A percentile compares a stretch with the other conserved stretches of the same genome.
Evolutionary conservation across 2,329 filamentous ascomycete genomes (phyloP).

Genomic region (Penicillium sp.): DNA sequence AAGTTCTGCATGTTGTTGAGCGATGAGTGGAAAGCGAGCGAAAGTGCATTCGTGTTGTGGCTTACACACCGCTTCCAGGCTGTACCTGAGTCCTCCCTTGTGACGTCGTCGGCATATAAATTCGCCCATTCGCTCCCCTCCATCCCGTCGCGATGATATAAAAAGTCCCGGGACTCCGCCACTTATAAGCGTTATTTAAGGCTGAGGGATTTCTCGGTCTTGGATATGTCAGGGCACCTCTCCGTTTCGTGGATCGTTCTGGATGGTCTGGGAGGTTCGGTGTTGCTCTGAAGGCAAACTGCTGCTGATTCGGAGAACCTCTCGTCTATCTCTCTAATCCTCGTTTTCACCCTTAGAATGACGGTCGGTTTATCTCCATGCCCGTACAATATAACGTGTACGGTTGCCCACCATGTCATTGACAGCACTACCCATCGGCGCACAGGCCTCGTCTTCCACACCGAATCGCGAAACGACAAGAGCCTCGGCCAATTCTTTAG

Average conservation of each 20-base stretch:
- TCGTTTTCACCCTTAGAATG: slow-evolving; percentile 14
- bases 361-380: not conserved
- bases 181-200: slow-evolving; percentile 8
- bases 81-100: slow-evolving; percentile 20
- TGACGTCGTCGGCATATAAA: slow-evolving; percentile 26
- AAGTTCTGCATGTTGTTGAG: not conserved
- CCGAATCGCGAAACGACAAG: slow-evolving; percentile 35
- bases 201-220: slow-evolving; percentile 15
- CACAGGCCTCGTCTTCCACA: slow-evolving; percentile 28
- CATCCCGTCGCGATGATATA: slow-evolving; percentile 14
- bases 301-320: slow-evolving; percentile 8
- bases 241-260: slow-evolving; percentile 27
- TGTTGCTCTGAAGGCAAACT: slow-evolving; percentile 27
- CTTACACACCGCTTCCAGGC: slow-evolving; percentile 17
- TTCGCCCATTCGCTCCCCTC: slow-evolving; percentile 6
- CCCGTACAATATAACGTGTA: slow-evolving; percentile 20
- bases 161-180: slow-evolving; percentile 9
- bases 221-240: slow-evolving; percentile 35
- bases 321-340: not conserved
- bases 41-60: slow-evolving; percentile 5
- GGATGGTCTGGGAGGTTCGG: slow-evolving; percentile 35
- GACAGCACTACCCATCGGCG: slow-evolving; percentile 28
- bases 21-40: not conserved
- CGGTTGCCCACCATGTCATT: slow-evolving; percentile 23
- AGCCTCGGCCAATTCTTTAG: slow-evolving; percentile 26